Evolutionary conservation across 805 yeast species (phyloP).

Genomic region (Wickerhamiella occidentalis): DNA sequence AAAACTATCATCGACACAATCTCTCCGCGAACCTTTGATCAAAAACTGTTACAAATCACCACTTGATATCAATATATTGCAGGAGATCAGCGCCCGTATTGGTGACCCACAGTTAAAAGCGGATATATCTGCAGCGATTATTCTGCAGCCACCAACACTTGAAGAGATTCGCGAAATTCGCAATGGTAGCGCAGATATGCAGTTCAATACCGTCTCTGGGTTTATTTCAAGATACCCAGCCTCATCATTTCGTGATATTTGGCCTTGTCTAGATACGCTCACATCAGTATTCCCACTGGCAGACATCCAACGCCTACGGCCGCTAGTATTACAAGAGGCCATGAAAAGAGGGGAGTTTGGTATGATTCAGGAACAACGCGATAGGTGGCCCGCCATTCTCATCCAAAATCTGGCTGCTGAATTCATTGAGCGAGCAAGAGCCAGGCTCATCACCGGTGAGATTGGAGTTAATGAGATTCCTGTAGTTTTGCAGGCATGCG

Average conservation of each 20-base stretch:
- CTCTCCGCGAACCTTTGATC: neutral
- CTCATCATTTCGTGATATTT: neutral
- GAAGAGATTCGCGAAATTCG: neutral
- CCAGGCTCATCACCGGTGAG: neutral
- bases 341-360: slow-evolving; percentile 22
- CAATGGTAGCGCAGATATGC: neutral
- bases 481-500: neutral
- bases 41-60: slow-evolving; percentile 4
- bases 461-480: neutral
- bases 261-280: neutral
- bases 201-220: neutral
- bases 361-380: slow-evolving; percentile 16
- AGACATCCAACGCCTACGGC: neutral
- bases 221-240: neutral
- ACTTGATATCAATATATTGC: neutral
- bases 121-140: slow-evolving; percentile 1
- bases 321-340: slow-evolving; percentile 18
- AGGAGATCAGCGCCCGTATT: slow-evolving; percentile 1
- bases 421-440: slow-evolving; percentile 1
- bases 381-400: neutral
- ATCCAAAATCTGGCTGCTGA: neutral
- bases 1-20: neutral
- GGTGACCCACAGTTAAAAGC: neutral
- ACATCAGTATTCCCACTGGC: neutral
- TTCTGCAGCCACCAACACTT: neutral